Percentiles rank a stretch among this genome's conserved stretches.
phyloP scores from a whole-genome alignment of 352 stramenopile species.

The Elongisporangium undulatum region DNA sequence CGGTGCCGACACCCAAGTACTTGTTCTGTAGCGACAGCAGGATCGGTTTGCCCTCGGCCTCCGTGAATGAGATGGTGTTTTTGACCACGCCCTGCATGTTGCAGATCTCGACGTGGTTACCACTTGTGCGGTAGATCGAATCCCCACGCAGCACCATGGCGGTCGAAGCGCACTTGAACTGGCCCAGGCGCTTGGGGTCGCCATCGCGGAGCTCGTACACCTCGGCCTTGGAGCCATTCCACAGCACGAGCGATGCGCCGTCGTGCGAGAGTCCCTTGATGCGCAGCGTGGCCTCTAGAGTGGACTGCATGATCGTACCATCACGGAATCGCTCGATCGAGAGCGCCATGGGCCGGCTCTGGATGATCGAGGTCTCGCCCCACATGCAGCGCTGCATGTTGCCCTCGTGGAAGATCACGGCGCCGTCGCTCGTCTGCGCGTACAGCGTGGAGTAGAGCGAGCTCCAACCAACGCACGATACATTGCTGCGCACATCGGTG shows the following conservation, averaged over 20 bases:
- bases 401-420: constrained; percentile 81
- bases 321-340: constrained; percentile 79
- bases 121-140: constrained; percentile 82
- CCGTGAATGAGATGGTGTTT: constrained; percentile 88
- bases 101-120: constrained; percentile 85
- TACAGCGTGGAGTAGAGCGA: constrained; percentile 56
- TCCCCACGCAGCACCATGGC: constrained; percentile 80
- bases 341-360: constrained; percentile 61
- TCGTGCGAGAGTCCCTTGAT: constrained; percentile 88
- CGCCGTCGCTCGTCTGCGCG: constrained; percentile 61
- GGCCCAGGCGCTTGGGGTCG: constrained; percentile 42
- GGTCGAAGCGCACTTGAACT: constrained; percentile 74
- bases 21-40: constrained; percentile 88
- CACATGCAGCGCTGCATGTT: constrained; percentile 80
- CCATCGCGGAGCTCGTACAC: constrained; percentile 84
- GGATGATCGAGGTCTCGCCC: constrained; percentile 82
- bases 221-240: constrained; percentile 82
- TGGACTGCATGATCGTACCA: constrained; percentile 61
- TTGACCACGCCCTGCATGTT: constrained; percentile 87
- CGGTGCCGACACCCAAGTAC: constrained; percentile 88
- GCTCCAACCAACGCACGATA: constrained; percentile 71
- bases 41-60: constrained; percentile 79
- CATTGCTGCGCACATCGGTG: constrained; percentile 35
- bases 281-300: constrained; percentile 53
- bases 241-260: constrained; percentile 67